Evolutionary conservation across 345 rosid species (phyloP), one percentile per base, ranked within the genome.

Genomic region (Gossypium australe): DNA sequence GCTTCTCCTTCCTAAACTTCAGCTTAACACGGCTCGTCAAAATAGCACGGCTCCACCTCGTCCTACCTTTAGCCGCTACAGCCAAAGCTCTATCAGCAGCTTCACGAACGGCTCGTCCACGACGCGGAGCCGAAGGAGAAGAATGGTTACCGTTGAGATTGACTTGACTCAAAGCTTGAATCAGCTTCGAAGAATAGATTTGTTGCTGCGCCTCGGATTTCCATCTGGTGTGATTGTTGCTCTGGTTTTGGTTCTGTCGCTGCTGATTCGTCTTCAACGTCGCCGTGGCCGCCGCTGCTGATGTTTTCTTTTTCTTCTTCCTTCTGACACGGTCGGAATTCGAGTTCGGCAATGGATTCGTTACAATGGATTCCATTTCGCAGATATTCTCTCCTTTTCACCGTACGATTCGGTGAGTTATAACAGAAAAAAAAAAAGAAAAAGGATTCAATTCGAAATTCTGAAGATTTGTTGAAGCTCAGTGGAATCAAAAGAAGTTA

Each of bases 11-110:
- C 71, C 92, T 81, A 80, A 93, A 93, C 82, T 89, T 96, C 45
- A 93, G 84, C 78, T 89, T 96, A 24, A 93, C 79, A 73, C 93
- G 86, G 52, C 78, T 86, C 0, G 92, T 86, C 73, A 96, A 76
- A 62, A 96, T 90, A 45, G 99, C 98, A 53, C 97, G 87, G 81
- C 99, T 96, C 99, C 99, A 96, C 14, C 94, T 78, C 7, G 90
- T 87, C 78, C 81, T 86, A 10, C 99, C 97, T 75, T 88, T 93
- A 0, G 97, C 99, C 3, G 97, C 89, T 2, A 88, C 86, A 0
- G 99, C 99, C 2, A 95, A 81, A 17, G 87, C 93, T 70, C 81
- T 82, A 73, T 95, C 94, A 2, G 99, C 99, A 9, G 93, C 93
- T 75, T 92, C 92, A 1, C 99, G 81, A 14, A 95, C 92, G 57